These are phyloP conservation scores for Amesomyces nigricolor DNA, from an alignment of 2,329 filamentous ascomycete genomes.

Conservation along the genomic window DNA sequence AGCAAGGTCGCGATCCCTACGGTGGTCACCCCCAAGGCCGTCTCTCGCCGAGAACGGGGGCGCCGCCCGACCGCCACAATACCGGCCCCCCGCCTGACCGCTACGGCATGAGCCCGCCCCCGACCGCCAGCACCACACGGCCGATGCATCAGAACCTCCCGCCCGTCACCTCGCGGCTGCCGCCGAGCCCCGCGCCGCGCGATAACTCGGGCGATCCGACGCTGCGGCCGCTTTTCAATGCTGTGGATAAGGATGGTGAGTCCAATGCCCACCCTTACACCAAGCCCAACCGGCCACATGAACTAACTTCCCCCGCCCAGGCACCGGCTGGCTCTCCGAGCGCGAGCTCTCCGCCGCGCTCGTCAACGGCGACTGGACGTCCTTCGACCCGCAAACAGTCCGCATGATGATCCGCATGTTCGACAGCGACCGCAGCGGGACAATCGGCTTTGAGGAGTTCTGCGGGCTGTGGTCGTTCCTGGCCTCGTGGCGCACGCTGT, in stretches of 20 bases:
- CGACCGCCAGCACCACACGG: constrained; percentile 37
- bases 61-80: constrained; percentile 33
- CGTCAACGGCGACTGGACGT: constrained; percentile 90
- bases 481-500: constrained; percentile 86
- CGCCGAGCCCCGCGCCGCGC: constrained; percentile 56
- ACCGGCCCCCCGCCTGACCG: constrained; percentile 30
- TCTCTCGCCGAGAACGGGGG: constrained; percentile 25
- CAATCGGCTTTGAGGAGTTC: constrained; percentile 93
- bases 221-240: constrained; percentile 78
- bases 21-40: constrained; percentile 21
- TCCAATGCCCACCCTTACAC: constrained; percentile 11
- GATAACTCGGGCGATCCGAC: constrained; percentile 57
- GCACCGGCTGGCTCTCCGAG: constrained; percentile 77
- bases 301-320: constrained; percentile 33
- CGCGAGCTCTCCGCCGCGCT: constrained; percentile 81
- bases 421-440: constrained; percentile 81
- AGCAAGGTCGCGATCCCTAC: constrained; percentile 10
- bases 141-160: constrained; percentile 44
- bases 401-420: constrained; percentile 99
- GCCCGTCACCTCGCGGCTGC: constrained; percentile 54
- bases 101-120: constrained; percentile 49
- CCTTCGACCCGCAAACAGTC: constrained; percentile 90
- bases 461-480: constrained; percentile 95
- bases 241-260: constrained; percentile 79
- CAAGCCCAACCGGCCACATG: background rate